A percentile compares a stretch with the other conserved stretches of the same genome.
These are phyloP conservation scores for Neoscytalidium dimidiatum DNA, from an alignment of 2,329 filamentous ascomycete species.

Conservation along the genomic window DNA sequence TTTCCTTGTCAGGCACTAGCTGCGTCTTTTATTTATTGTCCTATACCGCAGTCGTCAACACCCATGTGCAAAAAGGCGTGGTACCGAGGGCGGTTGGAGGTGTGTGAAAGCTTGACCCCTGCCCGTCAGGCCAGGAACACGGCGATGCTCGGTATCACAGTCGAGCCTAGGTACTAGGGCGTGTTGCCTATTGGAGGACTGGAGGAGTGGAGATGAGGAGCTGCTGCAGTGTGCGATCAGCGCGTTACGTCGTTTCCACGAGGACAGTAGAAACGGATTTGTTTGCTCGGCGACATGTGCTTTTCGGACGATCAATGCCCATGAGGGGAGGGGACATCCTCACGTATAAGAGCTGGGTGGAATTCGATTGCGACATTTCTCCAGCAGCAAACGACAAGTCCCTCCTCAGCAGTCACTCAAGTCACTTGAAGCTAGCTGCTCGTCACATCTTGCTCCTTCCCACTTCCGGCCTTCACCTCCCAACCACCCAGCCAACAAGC, in stretches of 20 bases:
- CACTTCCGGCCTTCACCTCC: not conserved
- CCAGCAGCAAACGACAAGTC: not conserved
- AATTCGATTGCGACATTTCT: not conserved
- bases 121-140: not conserved
- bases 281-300: constrained; percentile 4
- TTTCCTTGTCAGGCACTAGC: not conserved
- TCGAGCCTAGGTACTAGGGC: not conserved
- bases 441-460: not conserved
- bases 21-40: not conserved
- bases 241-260: not conserved
- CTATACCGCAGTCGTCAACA: not conserved
- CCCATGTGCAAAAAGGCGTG: not conserved
- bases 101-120: not conserved
- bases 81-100: not conserved
- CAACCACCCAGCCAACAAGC: not conserved
- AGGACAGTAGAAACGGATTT: not conserved
- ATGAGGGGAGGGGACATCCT: not conserved
- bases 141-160: not conserved
- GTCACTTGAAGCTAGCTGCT: not conserved
- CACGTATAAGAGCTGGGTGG: not conserved
- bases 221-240: not conserved
- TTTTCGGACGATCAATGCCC: not conserved
- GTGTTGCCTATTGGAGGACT: not conserved
- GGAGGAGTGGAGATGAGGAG: not conserved
- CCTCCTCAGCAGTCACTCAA: not conserved